Conservation (phyloP, 2,329 filamentous ascomycete genomes). For the Colletotrichum coccodes region DNA sequence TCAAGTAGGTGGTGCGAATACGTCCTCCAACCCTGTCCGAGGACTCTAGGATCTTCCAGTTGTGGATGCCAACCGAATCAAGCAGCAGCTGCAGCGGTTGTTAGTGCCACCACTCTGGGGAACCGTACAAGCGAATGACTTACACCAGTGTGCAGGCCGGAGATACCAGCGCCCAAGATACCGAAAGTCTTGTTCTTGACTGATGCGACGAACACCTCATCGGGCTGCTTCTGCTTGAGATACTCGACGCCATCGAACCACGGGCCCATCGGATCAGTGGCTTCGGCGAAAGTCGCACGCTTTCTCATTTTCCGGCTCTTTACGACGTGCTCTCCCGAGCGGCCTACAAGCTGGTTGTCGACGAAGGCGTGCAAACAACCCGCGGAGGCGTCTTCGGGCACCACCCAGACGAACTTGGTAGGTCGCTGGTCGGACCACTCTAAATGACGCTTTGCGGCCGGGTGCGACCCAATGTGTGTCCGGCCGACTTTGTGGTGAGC, state of each 20-base stretch:
- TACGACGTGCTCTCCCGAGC: constrained; percentile 33
- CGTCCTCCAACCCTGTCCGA: constrained; percentile 52
- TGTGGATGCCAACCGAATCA: constrained; percentile 53
- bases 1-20: constrained; percentile 54
- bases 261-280: constrained; percentile 31
- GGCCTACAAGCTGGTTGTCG: constrained; percentile 32
- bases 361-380: constrained; percentile 39
- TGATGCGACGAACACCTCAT: constrained; percentile 35
- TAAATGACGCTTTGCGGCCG: constrained; percentile 35
- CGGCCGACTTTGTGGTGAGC: constrained; percentile 34
- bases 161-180: constrained; percentile 52
- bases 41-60: constrained; percentile 57
- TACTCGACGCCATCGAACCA: constrained; percentile 41
- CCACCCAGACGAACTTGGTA: constrained; percentile 37
- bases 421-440: constrained; percentile 33
- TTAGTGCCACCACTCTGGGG: not conserved
- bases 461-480: constrained; percentile 37
- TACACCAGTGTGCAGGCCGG: constrained; percentile 42
- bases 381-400: not conserved
- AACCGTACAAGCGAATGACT: not conserved
- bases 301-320: constrained; percentile 24
- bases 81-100: constrained; percentile 44
- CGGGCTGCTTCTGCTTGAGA: constrained; percentile 38
- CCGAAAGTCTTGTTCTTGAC: constrained; percentile 39
- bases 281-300: constrained; percentile 31